These are phyloP conservation scores for Trichothecium sympodiale DNA, from an alignment of 2,329 filamentous ascomycete species.

Conservation along the genomic window DNA sequence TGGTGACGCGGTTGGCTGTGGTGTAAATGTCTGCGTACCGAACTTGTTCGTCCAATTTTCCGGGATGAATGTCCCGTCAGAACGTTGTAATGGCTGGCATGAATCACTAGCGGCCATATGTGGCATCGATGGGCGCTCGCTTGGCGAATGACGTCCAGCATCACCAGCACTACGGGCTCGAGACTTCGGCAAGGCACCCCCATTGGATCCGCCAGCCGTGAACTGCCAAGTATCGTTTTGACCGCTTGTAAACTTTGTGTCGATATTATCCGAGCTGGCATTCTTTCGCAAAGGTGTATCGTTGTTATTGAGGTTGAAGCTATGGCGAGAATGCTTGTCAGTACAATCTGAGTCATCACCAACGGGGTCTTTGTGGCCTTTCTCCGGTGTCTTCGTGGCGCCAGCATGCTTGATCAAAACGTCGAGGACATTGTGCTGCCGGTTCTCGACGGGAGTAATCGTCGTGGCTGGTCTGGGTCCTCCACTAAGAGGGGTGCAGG, in stretches of 20 bases:
- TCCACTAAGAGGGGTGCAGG: constrained; percentile 18
- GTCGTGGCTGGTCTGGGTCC: constrained; percentile 10
- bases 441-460: constrained; percentile 26
- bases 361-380: constrained; percentile 5
- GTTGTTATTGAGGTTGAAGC: constrained; percentile 38
- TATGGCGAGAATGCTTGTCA: constrained; percentile 25
- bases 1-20: constrained; percentile 20
- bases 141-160: constrained; percentile 27
- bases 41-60: constrained; percentile 44
- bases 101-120: too few relatives aligned
- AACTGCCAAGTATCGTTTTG: constrained; percentile 39
- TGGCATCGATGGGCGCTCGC: constrained; percentile 14
- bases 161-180: too few relatives aligned
- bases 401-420: constrained; percentile 22
- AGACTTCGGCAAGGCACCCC: too few relatives aligned
- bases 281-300: constrained; percentile 26
- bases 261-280: constrained; percentile 48
- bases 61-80: constrained; percentile 32
- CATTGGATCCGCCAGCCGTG: constrained; percentile 31
- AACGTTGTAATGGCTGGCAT: too few relatives aligned
- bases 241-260: constrained; percentile 46
- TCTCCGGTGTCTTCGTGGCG: constrained; percentile 6
- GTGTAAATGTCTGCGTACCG: constrained; percentile 42
- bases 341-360: constrained; percentile 8
- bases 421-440: constrained; percentile 26